A percentile compares a stretch with the other conserved stretches of the same genome.
Conservation (phyloP, 202 grass and related monocot genomes). For the Elaeis oleifera region DNA sequence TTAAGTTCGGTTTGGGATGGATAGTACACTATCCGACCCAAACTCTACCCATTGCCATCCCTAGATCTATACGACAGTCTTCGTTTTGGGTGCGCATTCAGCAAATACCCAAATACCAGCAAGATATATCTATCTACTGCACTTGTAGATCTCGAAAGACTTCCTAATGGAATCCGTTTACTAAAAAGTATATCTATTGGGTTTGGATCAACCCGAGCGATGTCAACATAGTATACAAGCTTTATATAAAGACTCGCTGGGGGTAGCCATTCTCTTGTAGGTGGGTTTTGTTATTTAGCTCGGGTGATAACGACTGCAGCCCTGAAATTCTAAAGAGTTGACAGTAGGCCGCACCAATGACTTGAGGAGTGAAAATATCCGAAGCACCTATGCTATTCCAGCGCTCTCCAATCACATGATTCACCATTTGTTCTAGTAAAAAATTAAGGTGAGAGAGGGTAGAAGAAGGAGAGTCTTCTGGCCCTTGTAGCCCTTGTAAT, state of each 20-base stretch:
- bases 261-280: not conserved
- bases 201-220: no score
- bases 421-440: slow-evolving; percentile 5
- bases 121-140: no score
- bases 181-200: no score
- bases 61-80: no score
- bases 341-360: not conserved
- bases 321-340: not conserved
- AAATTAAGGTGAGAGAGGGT: slow-evolving; percentile 20
- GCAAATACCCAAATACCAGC: no score
- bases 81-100: no score
- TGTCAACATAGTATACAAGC: no score
- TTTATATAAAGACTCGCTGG: not conserved
- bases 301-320: not conserved
- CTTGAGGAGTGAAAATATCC: not conserved
- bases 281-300: not conserved
- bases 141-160: no score
- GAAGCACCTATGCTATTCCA: not conserved
- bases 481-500: slow-evolving; percentile 16
- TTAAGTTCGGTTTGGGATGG: no score
- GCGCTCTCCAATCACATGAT: not conserved
- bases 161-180: no score
- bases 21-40: no score
- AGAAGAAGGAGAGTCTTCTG: slow-evolving; percentile 21
- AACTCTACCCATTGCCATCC: no score